These are phyloP conservation scores for Penicillium flavigenum DNA, from an alignment of 495 filamentous ascomycete species.

Conservation along the genomic window DNA sequence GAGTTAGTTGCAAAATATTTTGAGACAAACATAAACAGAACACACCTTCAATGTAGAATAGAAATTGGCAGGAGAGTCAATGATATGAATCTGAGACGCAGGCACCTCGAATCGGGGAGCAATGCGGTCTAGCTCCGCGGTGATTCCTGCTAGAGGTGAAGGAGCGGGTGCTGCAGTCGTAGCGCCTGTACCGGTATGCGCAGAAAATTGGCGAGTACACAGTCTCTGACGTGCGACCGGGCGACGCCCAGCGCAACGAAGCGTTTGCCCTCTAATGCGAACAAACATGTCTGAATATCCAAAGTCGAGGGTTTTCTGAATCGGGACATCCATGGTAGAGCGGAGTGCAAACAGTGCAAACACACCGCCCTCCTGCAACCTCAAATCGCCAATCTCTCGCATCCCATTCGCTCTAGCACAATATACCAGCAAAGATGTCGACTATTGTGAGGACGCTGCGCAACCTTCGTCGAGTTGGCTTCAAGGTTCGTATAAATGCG, in stretches of 20 bases:
- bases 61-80: slow-evolving; percentile 79
- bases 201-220: slow-evolving; percentile 44
- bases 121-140: slow-evolving; percentile 79
- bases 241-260: slow-evolving; percentile 38
- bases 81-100: slow-evolving; percentile 74
- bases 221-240: slow-evolving; percentile 33
- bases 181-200: slow-evolving; percentile 28
- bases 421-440: slow-evolving; percentile 68
- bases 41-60: slow-evolving; percentile 82
- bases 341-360: slow-evolving; percentile 44
- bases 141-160: slow-evolving; percentile 56
- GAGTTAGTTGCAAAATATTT: slow-evolving; percentile 15
- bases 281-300: slow-evolving; percentile 35
- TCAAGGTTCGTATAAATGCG: slow-evolving; percentile 61
- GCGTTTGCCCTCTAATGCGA: slow-evolving; percentile 41
- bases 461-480: slow-evolving; percentile 80
- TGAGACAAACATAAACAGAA: slow-evolving; percentile 1
- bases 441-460: slow-evolving; percentile 81
- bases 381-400: slow-evolving; percentile 26
- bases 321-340: slow-evolving; percentile 20
- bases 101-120: slow-evolving; percentile 84
- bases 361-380: slow-evolving; percentile 23
- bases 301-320: slow-evolving; percentile 22
- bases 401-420: slow-evolving; percentile 19
- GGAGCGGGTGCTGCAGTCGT: slow-evolving; percentile 29